Percentiles rank a stretch among this genome's conserved stretches.
Conservation (phyloP, 768 basidiomycete genomes). For the Infundibulicybe gibba region DNA sequence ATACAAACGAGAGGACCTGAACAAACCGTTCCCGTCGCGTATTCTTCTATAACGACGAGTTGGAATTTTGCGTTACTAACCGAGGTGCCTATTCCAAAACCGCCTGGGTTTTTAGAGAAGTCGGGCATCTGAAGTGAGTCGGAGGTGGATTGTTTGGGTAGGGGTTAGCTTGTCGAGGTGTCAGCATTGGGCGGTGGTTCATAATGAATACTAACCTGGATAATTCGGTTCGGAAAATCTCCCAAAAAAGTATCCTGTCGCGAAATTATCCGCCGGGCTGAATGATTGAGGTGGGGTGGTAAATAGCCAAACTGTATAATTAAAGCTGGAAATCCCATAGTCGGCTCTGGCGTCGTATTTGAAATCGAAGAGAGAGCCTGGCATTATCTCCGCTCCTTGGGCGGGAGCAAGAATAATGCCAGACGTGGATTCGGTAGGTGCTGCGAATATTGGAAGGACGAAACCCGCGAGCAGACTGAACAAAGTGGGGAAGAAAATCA, state of each 20-base stretch:
- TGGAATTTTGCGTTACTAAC: constrained; percentile 29
- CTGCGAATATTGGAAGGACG: too few relatives aligned
- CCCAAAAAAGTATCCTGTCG: constrained; percentile 40
- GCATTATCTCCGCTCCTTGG: constrained; percentile 29
- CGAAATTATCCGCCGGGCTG: constrained; percentile 22
- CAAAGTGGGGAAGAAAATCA: too few relatives aligned
- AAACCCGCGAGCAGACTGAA: too few relatives aligned
- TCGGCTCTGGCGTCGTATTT: constrained; percentile 32
- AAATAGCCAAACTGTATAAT: constrained; percentile 37
- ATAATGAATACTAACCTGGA: constrained; percentile 25
- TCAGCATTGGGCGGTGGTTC: not conserved
- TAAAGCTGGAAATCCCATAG: constrained; percentile 38
- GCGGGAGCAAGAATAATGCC: constrained; percentile 15
- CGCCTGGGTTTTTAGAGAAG: constrained; percentile 35
- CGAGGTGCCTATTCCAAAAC: constrained; percentile 29
- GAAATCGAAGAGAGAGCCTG: constrained; percentile 39
- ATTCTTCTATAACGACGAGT: constrained; percentile 40
- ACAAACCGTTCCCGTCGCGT: constrained; percentile 30
- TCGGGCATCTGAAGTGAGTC: constrained; percentile 39
- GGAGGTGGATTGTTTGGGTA: constrained; percentile 34
- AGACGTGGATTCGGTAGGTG: too few relatives aligned
- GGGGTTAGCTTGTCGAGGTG: constrained; percentile 29
- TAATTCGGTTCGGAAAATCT: constrained; percentile 38
- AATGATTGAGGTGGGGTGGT: constrained; percentile 23
- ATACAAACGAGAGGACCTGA: not conserved